Conservation (phyloP, 179 eudicot species). For the Carnegiea gigantea region DNA sequence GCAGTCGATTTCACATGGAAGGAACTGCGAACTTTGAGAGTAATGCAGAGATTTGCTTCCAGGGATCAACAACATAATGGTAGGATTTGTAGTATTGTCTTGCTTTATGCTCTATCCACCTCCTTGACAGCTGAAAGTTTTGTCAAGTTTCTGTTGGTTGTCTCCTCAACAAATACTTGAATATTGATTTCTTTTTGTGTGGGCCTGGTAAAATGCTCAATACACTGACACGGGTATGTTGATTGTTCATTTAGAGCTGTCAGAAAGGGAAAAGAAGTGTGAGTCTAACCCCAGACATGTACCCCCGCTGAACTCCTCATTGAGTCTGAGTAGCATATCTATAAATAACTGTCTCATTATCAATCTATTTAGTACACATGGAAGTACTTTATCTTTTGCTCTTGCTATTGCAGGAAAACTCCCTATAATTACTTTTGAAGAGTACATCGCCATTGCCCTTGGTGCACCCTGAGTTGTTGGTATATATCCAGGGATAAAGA, state of each 20-base stretch:
- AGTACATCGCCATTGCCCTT: constrained; percentile 84
- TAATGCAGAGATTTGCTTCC: constrained; percentile 72
- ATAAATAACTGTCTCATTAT: neutral
- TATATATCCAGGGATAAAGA: constrained; percentile 94
- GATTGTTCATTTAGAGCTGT: too few species aligned
- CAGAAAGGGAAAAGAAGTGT: too few species aligned
- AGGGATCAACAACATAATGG: constrained; percentile 96
- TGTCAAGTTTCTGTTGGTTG: too few species aligned
- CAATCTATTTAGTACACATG: neutral
- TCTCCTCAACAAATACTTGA: too few species aligned
- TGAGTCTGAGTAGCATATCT: constrained; percentile 76
- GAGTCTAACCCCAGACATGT: too few species aligned
- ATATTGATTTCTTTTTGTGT: too few species aligned
- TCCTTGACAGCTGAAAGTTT: constrained; percentile 39
- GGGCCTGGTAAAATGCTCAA: too few species aligned
- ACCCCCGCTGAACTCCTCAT: constrained; percentile 37
- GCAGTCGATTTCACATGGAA: constrained; percentile 91
- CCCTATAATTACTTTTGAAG: constrained; percentile 84
- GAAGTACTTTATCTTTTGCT: neutral
- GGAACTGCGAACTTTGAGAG: constrained; percentile 73
- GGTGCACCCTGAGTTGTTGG: constrained; percentile 87
- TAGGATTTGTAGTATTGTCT: constrained; percentile 40
- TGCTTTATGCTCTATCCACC: too few species aligned
- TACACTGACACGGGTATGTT: too few species aligned
- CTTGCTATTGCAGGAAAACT: constrained; percentile 54